Conservation (phyloP, 2,329 filamentous ascomycete species). For the Fusarium sublunatum region DNA sequence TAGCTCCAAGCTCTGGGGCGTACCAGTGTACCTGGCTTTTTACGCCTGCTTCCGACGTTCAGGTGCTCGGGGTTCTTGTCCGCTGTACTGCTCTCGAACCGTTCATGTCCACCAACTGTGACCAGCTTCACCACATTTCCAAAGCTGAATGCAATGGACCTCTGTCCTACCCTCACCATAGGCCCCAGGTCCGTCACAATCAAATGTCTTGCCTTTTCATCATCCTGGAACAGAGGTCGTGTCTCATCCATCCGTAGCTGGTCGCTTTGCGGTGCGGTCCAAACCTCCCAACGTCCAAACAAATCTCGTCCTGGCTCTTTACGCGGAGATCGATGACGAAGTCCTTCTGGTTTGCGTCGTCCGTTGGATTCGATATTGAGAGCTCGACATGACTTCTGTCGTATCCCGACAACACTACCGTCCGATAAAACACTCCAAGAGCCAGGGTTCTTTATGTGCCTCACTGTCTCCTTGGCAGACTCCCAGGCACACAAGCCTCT, state of each 20-base stretch:
- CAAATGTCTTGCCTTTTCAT: conserved; percentile 62
- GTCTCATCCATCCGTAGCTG: conserved; percentile 59
- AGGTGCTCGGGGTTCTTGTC: conserved; percentile 47
- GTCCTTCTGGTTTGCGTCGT: conserved; percentile 36
- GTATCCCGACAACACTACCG: conserved; percentile 72
- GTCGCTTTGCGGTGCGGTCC: conserved; percentile 62
- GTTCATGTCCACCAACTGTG: conserved; percentile 70
- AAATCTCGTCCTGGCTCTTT: conserved; percentile 38
- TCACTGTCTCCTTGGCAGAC: conserved; percentile 62
- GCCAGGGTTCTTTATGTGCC: conserved; percentile 70
- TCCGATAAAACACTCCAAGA: conserved; percentile 71
- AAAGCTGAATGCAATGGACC: conserved; percentile 75
- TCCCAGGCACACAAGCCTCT: conserved; percentile 63
- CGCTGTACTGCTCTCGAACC: conserved; percentile 62
- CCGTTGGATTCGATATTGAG: conserved; percentile 22
- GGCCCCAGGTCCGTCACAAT: conserved; percentile 75
- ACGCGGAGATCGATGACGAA: conserved; percentile 49
- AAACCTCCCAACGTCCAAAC: conserved; percentile 63
- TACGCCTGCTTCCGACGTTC: conserved; percentile 55
- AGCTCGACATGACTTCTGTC: conserved; percentile 55
- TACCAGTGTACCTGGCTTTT: conserved; percentile 46
- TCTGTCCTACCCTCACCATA: conserved; percentile 69
- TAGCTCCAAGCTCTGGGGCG: conserved; percentile 44
- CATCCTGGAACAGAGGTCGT: conserved; percentile 56
- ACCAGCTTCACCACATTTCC: conserved; percentile 80